These are phyloP conservation scores for Friedmanniomyces endolithicus DNA, from an alignment of 495 filamentous ascomycete genomes.

Conservation along the genomic window DNA sequence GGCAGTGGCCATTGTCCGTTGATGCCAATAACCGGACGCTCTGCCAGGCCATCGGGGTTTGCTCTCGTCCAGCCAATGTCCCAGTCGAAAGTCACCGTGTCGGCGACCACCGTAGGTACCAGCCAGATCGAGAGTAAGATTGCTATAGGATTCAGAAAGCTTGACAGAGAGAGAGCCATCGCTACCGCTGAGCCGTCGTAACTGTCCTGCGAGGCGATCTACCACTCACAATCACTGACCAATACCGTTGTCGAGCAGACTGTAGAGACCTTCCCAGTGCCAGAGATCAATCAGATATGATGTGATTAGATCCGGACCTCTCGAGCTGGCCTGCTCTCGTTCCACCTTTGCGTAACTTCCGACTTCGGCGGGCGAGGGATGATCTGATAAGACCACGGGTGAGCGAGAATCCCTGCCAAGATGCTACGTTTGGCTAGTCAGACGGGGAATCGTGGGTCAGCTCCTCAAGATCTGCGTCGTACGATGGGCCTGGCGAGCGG, in stretches of 20 bases:
- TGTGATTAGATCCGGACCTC: slow-evolving; percentile 6
- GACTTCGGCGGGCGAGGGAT: not conserved
- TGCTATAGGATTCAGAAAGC: slow-evolving; percentile 26
- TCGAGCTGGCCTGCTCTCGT: not conserved
- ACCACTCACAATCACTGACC: not conserved
- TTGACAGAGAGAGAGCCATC: slow-evolving; percentile 33
- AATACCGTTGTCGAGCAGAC: not conserved
- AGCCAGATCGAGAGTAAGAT: slow-evolving; percentile 28
- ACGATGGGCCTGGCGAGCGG: not conserved
- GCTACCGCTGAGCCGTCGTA: slow-evolving; percentile 13
- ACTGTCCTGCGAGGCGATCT: not conserved
- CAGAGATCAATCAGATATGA: slow-evolving; percentile 19
- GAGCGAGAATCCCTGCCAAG: not conserved
- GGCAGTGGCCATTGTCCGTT: slow-evolving; percentile 72
- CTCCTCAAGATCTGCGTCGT: not conserved
- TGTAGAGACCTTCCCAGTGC: not conserved
- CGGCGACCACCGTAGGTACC: slow-evolving; percentile 34
- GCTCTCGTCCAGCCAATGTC: slow-evolving; percentile 68
- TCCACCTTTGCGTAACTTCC: not conserved
- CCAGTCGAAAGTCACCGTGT: slow-evolving; percentile 63
- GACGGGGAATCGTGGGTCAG: not conserved
- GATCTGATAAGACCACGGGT: slow-evolving; percentile 15
- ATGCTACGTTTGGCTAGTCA: not conserved
- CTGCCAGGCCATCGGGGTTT: slow-evolving; percentile 62
- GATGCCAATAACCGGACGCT: slow-evolving; percentile 62